Percentiles rank a stretch among this genome's conserved stretches.
These are phyloP conservation scores for Trichocomaceae sp. DNA, from an alignment of 2,329 filamentous ascomycete species.

Conservation along the genomic window DNA sequence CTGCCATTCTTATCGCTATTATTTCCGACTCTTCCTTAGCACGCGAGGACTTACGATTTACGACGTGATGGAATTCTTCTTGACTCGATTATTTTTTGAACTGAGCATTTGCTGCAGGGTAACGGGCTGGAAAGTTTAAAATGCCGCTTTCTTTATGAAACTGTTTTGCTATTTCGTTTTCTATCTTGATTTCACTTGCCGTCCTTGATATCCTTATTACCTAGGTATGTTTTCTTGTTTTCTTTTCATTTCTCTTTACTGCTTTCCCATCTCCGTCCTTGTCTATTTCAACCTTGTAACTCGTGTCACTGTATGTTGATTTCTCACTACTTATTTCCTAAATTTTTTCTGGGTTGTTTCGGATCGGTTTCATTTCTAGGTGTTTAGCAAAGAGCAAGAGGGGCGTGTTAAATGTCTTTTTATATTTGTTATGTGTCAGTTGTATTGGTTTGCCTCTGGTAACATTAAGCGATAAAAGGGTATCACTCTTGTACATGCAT, in stretches of 20 bases:
- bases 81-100: background rate
- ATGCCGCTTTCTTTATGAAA: background rate
- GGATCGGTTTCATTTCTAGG: background rate
- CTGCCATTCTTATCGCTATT: background rate
- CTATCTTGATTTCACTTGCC: background rate
- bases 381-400: background rate
- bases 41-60: constrained; percentile 7
- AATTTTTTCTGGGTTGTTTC: background rate
- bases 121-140: background rate
- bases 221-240: background rate
- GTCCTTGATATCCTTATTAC: background rate
- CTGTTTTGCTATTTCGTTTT: background rate
- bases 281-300: background rate
- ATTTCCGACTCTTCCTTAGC: background rate
- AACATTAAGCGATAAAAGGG: constrained; percentile 6
- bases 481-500: constrained; percentile 21
- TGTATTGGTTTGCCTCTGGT: background rate
- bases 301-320: background rate
- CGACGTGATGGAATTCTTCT: constrained; percentile 11
- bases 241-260: background rate
- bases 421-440: background rate
- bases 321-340: background rate
- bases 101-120: background rate
- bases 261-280: background rate
- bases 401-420: background rate